Evolutionary conservation across 202 grass and related monocot species (phyloP).

Genomic region (Cymbopogon flexuosus): DNA sequence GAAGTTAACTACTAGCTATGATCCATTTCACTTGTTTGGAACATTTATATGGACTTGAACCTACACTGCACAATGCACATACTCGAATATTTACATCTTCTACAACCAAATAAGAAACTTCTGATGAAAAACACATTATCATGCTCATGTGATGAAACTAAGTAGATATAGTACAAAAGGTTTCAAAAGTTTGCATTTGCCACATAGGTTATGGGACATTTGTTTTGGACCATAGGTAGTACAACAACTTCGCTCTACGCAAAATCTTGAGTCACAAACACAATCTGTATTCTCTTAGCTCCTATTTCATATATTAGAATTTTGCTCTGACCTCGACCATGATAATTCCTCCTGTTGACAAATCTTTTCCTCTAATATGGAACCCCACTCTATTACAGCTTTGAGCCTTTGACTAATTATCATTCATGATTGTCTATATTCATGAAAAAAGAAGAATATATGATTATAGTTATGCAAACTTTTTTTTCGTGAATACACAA

Average conservation of each 20-base stretch:
- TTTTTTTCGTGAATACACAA: no score
- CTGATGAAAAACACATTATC: not conserved
- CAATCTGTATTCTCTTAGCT: not conserved
- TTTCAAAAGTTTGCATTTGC: not conserved
- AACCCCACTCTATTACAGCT: no score
- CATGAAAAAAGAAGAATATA: no score
- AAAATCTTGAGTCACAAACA: not conserved
- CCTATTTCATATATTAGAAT: no score
- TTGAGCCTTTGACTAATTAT: no score
- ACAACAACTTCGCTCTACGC: not conserved
- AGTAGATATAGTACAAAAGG: not conserved
- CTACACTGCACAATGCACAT: no score
- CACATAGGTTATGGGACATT: not conserved
- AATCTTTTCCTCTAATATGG: no score
- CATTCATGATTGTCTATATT: no score
- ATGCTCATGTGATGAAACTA: not conserved
- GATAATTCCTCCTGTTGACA: no score
- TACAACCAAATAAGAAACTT: not conserved
- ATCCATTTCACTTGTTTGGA: not conserved
- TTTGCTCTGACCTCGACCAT: no score
- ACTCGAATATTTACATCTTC: not conserved
- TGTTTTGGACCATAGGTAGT: not conserved
- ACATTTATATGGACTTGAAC: not conserved
- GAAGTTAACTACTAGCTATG: not conserved
- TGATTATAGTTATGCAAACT: no score